phyloP scores from a whole-genome alignment of 192 early-diverging fungal genomes.

The Coemansia umbellata region DNA sequence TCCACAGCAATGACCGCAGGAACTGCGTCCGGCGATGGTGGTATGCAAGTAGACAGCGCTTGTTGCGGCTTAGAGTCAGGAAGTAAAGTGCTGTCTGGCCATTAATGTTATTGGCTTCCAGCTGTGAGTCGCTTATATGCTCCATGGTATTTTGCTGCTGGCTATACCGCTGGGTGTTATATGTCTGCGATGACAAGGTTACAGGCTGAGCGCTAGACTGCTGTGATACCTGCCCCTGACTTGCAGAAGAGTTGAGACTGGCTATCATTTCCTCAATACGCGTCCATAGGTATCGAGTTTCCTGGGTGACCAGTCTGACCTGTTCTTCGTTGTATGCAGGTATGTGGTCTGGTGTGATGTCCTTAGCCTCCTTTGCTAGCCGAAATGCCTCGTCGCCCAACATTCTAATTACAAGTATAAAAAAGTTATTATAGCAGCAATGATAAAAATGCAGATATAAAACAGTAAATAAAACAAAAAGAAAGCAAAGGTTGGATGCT shows the following conservation, averaged over 20 bases:
- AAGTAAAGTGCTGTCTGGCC: slow-evolving; percentile 38
- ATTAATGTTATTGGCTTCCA: slow-evolving; percentile 17
- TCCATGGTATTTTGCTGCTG: background rate
- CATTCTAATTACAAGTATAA: slow-evolving; percentile 29
- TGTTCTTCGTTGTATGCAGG: slow-evolving; percentile 78
- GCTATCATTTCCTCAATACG: slow-evolving; percentile 49
- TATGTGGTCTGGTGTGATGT: slow-evolving; percentile 61
- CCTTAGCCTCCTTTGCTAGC: slow-evolving; percentile 77
- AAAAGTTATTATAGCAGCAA: background rate
- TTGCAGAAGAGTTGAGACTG: slow-evolving; percentile 12
- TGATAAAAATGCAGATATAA: background rate
- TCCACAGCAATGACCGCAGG: slow-evolving; percentile 59
- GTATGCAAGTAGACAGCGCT: slow-evolving; percentile 86
- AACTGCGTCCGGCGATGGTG: slow-evolving; percentile 70
- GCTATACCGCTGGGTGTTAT: background rate
- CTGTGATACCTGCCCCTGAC: background rate
- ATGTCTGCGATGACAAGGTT: background rate
- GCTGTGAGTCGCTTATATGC: slow-evolving; percentile 6
- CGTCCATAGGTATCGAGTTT: slow-evolving; percentile 65
- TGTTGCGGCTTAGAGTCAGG: slow-evolving; percentile 66
- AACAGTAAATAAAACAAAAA: slow-evolving; percentile 1
- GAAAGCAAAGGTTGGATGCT: too few species aligned
- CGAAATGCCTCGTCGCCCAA: slow-evolving; percentile 76
- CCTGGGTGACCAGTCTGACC: slow-evolving; percentile 74
- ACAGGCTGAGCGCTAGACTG: background rate